Percentiles rank a stretch among this genome's conserved stretches.
Evolutionary conservation across 1,284 basidiomycete species (phyloP).

Genomic region (Ceratobasidium sp.): DNA sequence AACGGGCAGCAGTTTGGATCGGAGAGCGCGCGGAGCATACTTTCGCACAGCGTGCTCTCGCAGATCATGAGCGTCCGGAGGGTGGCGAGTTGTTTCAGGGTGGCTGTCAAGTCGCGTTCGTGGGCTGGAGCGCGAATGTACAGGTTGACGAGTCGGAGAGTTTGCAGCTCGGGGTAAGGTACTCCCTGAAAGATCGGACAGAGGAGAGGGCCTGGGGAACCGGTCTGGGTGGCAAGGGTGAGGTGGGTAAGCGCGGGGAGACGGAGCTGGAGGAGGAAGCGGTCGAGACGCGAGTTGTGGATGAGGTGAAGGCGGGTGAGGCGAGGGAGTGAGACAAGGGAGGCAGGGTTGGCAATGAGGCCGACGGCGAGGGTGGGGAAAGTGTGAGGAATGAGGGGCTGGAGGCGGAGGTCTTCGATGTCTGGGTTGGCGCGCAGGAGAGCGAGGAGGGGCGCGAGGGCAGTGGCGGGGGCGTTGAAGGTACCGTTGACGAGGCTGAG

Average conservation of each 20-base stretch:
- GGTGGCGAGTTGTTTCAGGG: constrained; percentile 17
- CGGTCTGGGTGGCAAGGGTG: constrained; percentile 24
- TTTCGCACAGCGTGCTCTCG: constrained; percentile 32
- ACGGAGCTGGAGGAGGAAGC: constrained; percentile 12
- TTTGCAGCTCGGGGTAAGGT: constrained; percentile 33
- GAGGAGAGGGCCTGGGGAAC: background rate
- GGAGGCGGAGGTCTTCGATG: constrained; percentile 31
- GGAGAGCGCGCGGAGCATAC: constrained; percentile 24
- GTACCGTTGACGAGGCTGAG: constrained; percentile 34
- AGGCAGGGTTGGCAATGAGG: background rate
- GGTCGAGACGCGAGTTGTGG: constrained; percentile 33
- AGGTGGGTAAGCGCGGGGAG: constrained; percentile 33
- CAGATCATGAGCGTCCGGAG: constrained; percentile 19
- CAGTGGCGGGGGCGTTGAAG: constrained; percentile 33
- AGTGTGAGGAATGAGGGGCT: constrained; percentile 29
- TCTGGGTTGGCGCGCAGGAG: constrained; percentile 35
- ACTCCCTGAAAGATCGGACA: constrained; percentile 22
- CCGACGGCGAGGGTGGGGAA: background rate
- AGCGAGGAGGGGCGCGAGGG: constrained; percentile 16
- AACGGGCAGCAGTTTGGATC: constrained; percentile 30
- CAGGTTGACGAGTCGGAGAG: constrained; percentile 26
- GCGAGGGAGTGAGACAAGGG: constrained; percentile 28
- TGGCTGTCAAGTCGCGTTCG: constrained; percentile 5
- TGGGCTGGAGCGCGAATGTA: constrained; percentile 14
- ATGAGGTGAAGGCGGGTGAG: constrained; percentile 31